These are phyloP conservation scores for Lachancea sp. DNA, from an alignment of 805 yeast genomes.

Conservation along the genomic window DNA sequence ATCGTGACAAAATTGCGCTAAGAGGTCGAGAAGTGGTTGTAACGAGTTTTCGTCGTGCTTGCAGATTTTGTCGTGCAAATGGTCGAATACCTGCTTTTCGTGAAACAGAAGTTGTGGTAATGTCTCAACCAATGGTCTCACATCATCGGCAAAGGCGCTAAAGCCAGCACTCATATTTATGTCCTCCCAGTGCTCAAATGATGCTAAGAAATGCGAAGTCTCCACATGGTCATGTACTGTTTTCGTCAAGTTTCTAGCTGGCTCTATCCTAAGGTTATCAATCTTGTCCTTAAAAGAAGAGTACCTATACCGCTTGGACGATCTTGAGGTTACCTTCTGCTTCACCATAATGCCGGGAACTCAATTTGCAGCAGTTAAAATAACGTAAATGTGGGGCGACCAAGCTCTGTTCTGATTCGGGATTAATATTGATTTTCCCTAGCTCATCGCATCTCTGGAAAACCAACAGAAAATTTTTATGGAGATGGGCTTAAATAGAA, in stretches of 20 bases:
- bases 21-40: slow-evolving; percentile 73
- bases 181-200: slow-evolving; percentile 83
- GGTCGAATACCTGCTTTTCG: slow-evolving; percentile 51
- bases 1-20: slow-evolving; percentile 86
- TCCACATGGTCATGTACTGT: slow-evolving; percentile 67
- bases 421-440: too few species aligned
- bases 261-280: slow-evolving; percentile 78
- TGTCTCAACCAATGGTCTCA: slow-evolving; percentile 53
- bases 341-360: slow-evolving; percentile 32
- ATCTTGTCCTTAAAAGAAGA: slow-evolving; percentile 78
- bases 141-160: slow-evolving; percentile 51
- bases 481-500: not conserved
- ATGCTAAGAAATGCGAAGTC: slow-evolving; percentile 69
- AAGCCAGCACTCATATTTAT: slow-evolving; percentile 71
- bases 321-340: slow-evolving; percentile 44
- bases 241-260: slow-evolving; percentile 48
- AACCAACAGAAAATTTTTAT: slow-evolving; percentile 7
- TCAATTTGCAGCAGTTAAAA: too few species aligned
- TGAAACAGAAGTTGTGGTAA: slow-evolving; percentile 78
- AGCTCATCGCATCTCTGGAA: slow-evolving; percentile 2
- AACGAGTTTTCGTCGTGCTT: slow-evolving; percentile 62
- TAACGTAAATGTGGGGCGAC: too few species aligned
- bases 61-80: slow-evolving; percentile 42
- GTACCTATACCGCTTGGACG: slow-evolving; percentile 54
- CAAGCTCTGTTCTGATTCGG: too few species aligned